These are phyloP conservation scores for Aspergillus sp. DNA, from an alignment of 2,329 filamentous ascomycete species.

Conservation along the genomic window DNA sequence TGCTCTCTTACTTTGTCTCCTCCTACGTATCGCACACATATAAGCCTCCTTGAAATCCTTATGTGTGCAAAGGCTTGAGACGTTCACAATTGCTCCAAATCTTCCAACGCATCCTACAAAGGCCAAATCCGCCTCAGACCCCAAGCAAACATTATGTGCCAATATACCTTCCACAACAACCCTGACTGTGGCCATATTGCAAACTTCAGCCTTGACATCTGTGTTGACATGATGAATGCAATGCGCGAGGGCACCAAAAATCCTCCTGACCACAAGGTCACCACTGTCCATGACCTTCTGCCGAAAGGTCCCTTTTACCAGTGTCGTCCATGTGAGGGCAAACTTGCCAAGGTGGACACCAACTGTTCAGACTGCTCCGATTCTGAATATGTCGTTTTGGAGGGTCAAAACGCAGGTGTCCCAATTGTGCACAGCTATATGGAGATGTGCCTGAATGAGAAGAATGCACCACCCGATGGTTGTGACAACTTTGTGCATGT, in stretches of 20 bases:
- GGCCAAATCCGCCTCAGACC: not conserved
- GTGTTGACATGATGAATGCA: constrained; percentile 23
- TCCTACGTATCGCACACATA: too few relatives aligned
- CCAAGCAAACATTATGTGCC: constrained; percentile 17
- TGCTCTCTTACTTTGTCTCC: too few relatives aligned
- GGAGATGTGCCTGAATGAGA: not conserved
- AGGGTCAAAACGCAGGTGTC: not conserved
- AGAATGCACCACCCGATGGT: not conserved
- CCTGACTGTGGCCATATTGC: constrained; percentile 30
- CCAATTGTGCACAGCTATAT: not conserved
- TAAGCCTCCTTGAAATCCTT: too few relatives aligned
- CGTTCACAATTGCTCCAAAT: too few relatives aligned
- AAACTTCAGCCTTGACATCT: constrained; percentile 26
- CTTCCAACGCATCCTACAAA: not conserved
- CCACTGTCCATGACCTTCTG: not conserved
- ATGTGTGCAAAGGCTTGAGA: too few relatives aligned
- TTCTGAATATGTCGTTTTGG: not conserved
- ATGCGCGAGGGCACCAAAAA: constrained; percentile 14
- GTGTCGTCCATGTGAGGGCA: not conserved
- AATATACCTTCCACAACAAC: constrained; percentile 29
- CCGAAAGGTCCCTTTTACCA: not conserved
- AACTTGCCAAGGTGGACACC: not conserved
- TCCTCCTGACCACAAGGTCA: not conserved
- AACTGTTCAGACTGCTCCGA: not conserved
- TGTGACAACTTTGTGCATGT: not conserved